Base-by-base conservation (phyloP, 257 asterid species). In the Cruciata laevipes region DNA sequence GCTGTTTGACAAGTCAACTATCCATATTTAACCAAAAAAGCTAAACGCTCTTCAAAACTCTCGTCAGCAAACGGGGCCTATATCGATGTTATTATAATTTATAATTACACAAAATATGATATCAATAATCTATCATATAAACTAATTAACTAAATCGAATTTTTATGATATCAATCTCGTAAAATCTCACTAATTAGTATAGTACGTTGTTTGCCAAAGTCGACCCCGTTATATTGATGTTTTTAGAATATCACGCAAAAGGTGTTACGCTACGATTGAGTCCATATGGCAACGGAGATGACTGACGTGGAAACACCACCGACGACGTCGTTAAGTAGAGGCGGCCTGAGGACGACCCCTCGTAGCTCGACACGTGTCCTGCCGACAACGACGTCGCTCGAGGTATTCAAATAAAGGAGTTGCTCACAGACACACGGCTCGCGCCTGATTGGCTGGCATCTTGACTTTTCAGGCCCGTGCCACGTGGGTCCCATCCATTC, bases 331-430 rank as follows among this genome's bases (percentile, higher is more conserved):
- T 6, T 5, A 4, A 56, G 52, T 35, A 67, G 35, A 24, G 68
- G 68, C 47, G 74, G 56, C 17, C 70, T 59, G 55, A 31, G 30
- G 12, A 13, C 31, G 69, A 30, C 47, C 38, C 21, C 10, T 37
- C 9, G 60, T 0, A 3, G 51, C 0, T 0, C 72, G 85, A 84
- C 87, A 84, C 95, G 89, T 83, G 91, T 74, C 82, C 69, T 79
- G 68, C 88, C 88, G 89, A 88, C 87, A 80, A 47, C 75, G 85
- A 86, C 84, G 79, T 67, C 31, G 78, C 60, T 44, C 82, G 79
- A 81, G 76, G 52, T 63, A 81, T 73, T 77, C 76, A 76, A 69
- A 87, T 17, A 87, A 61, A 68, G 78, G 61, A 66, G 83, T 83
- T 80, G 79, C 64, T 72, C 69, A 82, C 32, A 60, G 37, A 66